Evolutionary conservation across 768 basidiomycete species (phyloP), one percentile per base, ranked within the genome.

Genomic region (Phaffia australis): DNA sequence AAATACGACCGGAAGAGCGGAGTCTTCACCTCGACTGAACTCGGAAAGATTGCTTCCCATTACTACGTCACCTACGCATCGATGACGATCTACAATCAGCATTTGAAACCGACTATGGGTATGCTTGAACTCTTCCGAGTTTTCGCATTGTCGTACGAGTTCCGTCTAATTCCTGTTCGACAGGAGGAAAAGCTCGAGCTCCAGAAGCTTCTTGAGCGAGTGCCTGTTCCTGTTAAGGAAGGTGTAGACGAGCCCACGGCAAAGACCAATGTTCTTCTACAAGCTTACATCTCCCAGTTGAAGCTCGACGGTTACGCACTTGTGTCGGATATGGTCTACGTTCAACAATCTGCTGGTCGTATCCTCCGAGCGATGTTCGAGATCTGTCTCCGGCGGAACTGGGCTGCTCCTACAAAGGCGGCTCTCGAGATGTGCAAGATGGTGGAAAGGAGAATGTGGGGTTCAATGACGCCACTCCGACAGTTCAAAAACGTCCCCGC

Each of bases 211-310:
- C 79, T 97, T 54, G 94, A 99, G 73, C 83, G 91, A 1, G 94
- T 98, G 0, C 94, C 94, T 1, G 92, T 99, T 54, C 95, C 95
- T 0, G 87, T 98, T 71, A 98, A 98, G 77, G 95, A 99, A 77
- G 81, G 85, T 60, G 90, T 94, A 6, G 94, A 99, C 67, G 94
- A 99, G 72, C 90, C 92, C 0, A 87, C 91, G 0, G 88, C 95
- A 9, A 99, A 99, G 79, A 91, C 97, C 76, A 98, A 98, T 71
- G 94, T 97, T 2, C 80, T 98, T 0, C 79, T 99, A 1, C 94
- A 99, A 73, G 85, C 93, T 0, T 98, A 88, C 75, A 90, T 98
- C 70, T 95, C 92, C 0, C 85, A 89, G 66, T 83, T 97, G 58
- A 97, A 92, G 76, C 82, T 99, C 2, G 89, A 94, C 70, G 91